Base-by-base conservation (phyloP, 2,329 filamentous ascomycete genomes). In the Colletotrichum neosansevieriae region DNA sequence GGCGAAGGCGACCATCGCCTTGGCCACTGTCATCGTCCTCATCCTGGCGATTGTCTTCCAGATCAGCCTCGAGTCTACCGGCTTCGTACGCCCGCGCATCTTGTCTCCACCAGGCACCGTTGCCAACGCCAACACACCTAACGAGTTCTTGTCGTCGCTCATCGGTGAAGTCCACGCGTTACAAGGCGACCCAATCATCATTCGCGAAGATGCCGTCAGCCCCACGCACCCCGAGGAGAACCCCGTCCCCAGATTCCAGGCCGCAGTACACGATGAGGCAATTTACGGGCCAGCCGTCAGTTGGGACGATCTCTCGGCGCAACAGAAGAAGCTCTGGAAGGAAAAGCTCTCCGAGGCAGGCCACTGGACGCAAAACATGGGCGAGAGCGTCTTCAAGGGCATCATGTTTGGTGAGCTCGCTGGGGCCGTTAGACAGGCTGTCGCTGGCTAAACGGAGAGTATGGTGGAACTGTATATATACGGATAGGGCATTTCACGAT, bases 341-440 rank as follows among this genome's bases (percentile, higher is more conserved):
- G 79, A 86, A 72, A 87, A 85, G 75, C 83, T 97, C 40, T 83
- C 83, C 63, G 84, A 90, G 62, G 90, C 92, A 0, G 93, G 93
- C 0, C 88, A 94, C 71, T 97, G 93, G 93, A 87, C 88, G n/a
- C 89, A 91, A 75, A 85, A 88, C 42, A 92, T 95, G 83, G 92
- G 92, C 3, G 93, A 95, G 81, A 85, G 84, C 10, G 87, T 96
- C 34, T 86, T 97, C 72, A 89, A 90, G 79, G 92, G 92, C 3
- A 87, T 97, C 36, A 81, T 97, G 70, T 97, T 97, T 79, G 88
- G 89, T 19, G 87, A 94, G 79, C 83, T 93, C 71, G 91, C 87
- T 1, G 91, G 87, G 2, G 80, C 84, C 58, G 87, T 92, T 15
- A 86, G 88, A 5, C 81, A 80, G 34, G 82, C 84, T 53, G 81